These are phyloP conservation scores for Phytophthora pseudosyringae DNA, from an alignment of 352 stramenopile species.

Conservation along the genomic window DNA sequence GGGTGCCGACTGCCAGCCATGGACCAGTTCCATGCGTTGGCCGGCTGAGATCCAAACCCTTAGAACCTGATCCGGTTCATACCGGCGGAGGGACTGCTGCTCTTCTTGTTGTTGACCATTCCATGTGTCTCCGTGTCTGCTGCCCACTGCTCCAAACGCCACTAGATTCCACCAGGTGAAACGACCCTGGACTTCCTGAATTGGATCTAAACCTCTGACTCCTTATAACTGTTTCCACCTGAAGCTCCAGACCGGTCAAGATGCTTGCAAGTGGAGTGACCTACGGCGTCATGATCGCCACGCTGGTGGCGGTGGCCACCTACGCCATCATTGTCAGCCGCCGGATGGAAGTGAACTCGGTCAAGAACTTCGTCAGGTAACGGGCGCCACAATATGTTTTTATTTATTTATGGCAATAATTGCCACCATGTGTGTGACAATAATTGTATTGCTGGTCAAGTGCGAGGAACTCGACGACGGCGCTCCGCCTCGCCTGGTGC, in stretches of 20 bases:
- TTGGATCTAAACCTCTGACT: background rate
- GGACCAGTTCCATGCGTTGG: slow-evolving; percentile 53
- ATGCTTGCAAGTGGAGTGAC: slow-evolving; percentile 60
- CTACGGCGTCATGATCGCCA: slow-evolving; percentile 69
- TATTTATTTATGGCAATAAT: too few species aligned
- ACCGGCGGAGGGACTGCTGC: slow-evolving; percentile 68
- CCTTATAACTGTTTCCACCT: background rate
- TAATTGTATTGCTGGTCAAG: slow-evolving; percentile 23
- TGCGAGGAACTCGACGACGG: slow-evolving; percentile 69
- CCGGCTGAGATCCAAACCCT: slow-evolving; percentile 68
- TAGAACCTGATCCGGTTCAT: slow-evolving; percentile 72
- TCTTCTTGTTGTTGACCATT: slow-evolving; percentile 40
- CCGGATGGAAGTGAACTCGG: slow-evolving; percentile 54
- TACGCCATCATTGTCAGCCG: slow-evolving; percentile 77
- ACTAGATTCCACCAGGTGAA: slow-evolving; percentile 23
- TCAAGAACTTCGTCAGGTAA: slow-evolving; percentile 74
- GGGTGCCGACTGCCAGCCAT: slow-evolving; percentile 59
- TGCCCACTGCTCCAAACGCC: background rate
- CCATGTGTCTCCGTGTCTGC: slow-evolving; percentile 25
- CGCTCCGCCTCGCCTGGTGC: slow-evolving; percentile 70
- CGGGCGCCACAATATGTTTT: too few species aligned
- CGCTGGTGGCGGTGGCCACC: slow-evolving; percentile 57
- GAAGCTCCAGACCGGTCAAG: background rate
- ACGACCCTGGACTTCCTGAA: background rate
- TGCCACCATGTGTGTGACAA: background rate